Evolutionary conservation across 306 rosid genomes (phyloP), one percentile per base, ranked within the genome.

Genomic region (Psophocarpus tetragonolobus): DNA sequence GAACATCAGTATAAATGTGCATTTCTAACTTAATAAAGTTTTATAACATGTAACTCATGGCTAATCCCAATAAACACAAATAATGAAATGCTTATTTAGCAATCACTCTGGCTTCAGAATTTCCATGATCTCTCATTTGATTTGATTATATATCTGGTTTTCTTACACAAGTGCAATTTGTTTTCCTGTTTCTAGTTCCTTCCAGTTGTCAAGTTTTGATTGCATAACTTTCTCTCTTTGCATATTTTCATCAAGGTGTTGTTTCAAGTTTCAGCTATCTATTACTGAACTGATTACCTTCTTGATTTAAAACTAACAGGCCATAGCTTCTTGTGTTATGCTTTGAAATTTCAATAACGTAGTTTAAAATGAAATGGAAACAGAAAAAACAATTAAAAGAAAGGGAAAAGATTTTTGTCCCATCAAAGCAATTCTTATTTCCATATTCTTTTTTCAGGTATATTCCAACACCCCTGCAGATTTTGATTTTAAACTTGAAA

Each of bases 401-500:
- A 45, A 35, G 20, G 35, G 21, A 9, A 75, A 68, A 20, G 13
- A 17, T 60, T 54, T 80, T 54, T 81, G 51, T 50, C 10, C 26
- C 36, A 24, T 77, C 26, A 23, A 66, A 66, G 65, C 4, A 41
- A n/a, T 51, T 50, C 6, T 77, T 77, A 68, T 66, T 74, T 73
- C 29, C 35, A 7, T 32, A 50, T 80, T 18, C 32, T 73, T 36
- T 56, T 74, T 47, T 42, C 85, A 94, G 98, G 82, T 92, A 33
- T 94, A 94, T 87, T 94, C 98, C 36, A 94, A 94, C 87, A 94
- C 98, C 29, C 98, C 98, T 0, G 89, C 97, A 7, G 98, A 94
- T 84, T 94, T 94, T 85, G 98, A 94, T 87, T 94, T 92, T 87
- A 94, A 94, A 88, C 91, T 94, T 47, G 94, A 87, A 87, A 90